Evolutionary conservation across 164 flowering plant species (phyloP), one percentile per base, ranked within the genome.

Genomic region (Magnolia sinica): DNA sequence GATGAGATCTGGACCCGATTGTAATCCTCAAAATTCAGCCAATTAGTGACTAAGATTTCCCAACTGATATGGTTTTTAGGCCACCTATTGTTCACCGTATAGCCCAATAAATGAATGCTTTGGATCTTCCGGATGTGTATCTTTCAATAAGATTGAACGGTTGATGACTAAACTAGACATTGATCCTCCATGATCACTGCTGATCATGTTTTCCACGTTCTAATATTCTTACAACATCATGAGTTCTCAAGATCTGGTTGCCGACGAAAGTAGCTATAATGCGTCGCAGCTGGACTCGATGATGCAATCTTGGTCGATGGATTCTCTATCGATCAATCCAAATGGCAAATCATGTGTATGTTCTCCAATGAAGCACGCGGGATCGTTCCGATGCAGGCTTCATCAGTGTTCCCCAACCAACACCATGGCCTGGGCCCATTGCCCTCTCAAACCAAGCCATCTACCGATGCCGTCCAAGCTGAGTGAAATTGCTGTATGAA

Each of bases 361-460:
- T 50, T 69, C 81, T 45, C 81, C 81, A 0, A 79, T 77, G 2
- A 70, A 74, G 24, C 81, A 74, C 55, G 65, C n/a, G 4, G 81
- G 81, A 24, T 79, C 81, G 1, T 79, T 79, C 61, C 81, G 81
- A 5, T 79, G 81, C 74, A 14, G 81, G 66, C 31, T 74, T 1
- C 81, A 79, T 31, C 77, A 1, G 8, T 8, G 9, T 50, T 74
- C 20, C 51, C 19, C 63, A 4, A 31, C 67, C 74, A 49, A 3
- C 18, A 27, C 20, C 24, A 27, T 50, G 18, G 16, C 37, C 24
- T 65, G 10, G 27, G 71, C 8, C 27, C 59, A n/a, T 18, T 64
- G 8, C n/a, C 75, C 2, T 45, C 37, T 16, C 59, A 70, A 1
- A 7, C 22, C 49, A 76, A 76, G 50, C 45, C 69, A 22, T 59